Conservation (phyloP, 2,329 filamentous ascomycete genomes). For the Coccinonectria pachysandricola region DNA sequence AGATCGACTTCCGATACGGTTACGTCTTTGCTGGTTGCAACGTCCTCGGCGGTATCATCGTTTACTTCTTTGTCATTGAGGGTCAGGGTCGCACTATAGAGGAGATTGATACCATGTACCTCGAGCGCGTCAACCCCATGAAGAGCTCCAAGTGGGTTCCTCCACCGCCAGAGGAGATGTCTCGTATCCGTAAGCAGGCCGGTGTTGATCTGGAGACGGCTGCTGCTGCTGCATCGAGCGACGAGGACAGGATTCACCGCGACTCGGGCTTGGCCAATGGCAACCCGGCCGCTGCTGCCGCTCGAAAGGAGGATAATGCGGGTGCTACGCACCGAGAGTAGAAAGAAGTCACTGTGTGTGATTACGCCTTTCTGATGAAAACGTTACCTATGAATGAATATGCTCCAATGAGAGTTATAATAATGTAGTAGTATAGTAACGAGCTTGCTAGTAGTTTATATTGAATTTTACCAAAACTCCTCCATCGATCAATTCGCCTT, state of each 20-base stretch:
- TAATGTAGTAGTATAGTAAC: too few species aligned
- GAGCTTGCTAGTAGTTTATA: too few species aligned
- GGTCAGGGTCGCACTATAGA: conserved; percentile 63
- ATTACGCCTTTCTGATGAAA: too few species aligned
- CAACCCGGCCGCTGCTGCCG: not conserved
- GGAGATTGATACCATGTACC: conserved; percentile 72
- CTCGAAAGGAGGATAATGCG: conserved; percentile 10
- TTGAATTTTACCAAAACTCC: too few species aligned
- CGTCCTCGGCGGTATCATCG: conserved; percentile 50
- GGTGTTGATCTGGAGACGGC: conserved; percentile 27
- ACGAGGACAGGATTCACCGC: conserved; percentile 10
- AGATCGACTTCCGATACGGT: conserved; percentile 63
- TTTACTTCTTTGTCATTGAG: conserved; percentile 72
- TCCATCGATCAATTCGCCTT: too few species aligned
- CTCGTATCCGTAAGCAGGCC: conserved; percentile 30
- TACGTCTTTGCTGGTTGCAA: conserved; percentile 69
- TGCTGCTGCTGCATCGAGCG: conserved; percentile 3
- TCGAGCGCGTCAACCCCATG: conserved; percentile 52
- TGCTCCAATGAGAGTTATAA: too few species aligned
- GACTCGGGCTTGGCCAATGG: conserved; percentile 5
- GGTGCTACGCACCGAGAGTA: conserved; percentile 8
- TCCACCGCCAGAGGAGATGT: conserved; percentile 33
- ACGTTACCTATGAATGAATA: too few species aligned
- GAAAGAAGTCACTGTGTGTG: too few species aligned
- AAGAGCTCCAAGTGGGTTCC: conserved; percentile 47